Evolutionary conservation across 495 filamentous ascomycete species (phyloP).

Genomic region (Podospora appendiculata): DNA sequence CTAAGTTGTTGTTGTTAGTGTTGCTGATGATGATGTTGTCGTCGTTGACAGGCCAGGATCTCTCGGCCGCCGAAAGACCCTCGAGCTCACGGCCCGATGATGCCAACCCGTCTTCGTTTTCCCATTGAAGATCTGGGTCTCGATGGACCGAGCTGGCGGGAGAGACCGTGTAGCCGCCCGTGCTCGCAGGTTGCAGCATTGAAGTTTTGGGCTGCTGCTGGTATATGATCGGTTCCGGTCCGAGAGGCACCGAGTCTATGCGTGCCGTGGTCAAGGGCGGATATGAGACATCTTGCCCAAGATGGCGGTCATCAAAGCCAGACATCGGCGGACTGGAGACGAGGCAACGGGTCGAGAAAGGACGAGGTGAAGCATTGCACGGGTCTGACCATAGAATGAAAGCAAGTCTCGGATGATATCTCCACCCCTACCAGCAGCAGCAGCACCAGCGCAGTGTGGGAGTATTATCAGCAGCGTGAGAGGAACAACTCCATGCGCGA

Average conservation of each 20-base stretch:
- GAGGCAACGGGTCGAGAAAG: no score
- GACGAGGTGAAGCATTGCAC: no score
- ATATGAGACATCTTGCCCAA: background rate
- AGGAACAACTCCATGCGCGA: no score
- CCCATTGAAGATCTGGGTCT: background rate
- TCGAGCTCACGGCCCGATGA: background rate
- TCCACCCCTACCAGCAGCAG: no score
- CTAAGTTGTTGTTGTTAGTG: background rate
- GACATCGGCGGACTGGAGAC: background rate
- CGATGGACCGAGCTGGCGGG: constrained; percentile 16
- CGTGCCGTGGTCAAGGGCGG: no score
- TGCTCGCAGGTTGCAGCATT: constrained; percentile 2
- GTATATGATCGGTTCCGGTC: background rate
- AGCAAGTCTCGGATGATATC: no score
- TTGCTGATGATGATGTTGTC: background rate
- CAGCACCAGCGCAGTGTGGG: no score
- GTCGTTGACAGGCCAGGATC: no score
- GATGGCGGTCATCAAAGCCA: background rate
- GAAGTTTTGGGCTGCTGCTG: background rate
- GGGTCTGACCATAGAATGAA: no score
- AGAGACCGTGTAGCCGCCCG: constrained; percentile 11
- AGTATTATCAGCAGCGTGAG: no score
- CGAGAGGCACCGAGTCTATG: no score
- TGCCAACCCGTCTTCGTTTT: no score
- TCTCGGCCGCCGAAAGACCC: background rate